phyloP scores from a whole-genome alignment of 768 basidiomycete species.

The Boletus barrowsii region DNA sequence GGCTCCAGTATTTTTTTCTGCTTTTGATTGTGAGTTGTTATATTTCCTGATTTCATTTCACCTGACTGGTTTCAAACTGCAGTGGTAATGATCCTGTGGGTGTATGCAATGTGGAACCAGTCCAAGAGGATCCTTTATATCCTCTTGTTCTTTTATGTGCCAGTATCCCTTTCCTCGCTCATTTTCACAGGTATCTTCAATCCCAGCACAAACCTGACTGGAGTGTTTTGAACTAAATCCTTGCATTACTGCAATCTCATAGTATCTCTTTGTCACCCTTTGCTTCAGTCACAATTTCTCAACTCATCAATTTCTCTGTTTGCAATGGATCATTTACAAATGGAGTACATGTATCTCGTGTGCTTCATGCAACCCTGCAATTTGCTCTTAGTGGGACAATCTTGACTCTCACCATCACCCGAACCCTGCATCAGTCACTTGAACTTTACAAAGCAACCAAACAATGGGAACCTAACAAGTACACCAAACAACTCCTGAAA shows the following conservation, averaged over 20 bases:
- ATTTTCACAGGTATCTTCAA: conserved; percentile 2
- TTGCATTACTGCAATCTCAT: neutral
- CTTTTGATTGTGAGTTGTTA: conserved; percentile 7
- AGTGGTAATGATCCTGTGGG: conserved; percentile 16
- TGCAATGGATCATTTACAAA: neutral
- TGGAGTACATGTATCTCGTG: neutral
- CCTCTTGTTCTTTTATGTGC: conserved; percentile 4
- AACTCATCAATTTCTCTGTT: neutral
- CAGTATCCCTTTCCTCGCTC: neutral
- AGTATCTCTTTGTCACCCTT: no score
- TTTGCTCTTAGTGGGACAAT: neutral
- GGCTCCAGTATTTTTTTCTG: conserved; percentile 2
- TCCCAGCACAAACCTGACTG: neutral
- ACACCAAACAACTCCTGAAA: neutral
- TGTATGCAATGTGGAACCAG: conserved; percentile 12
- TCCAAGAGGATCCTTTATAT: conserved; percentile 3
- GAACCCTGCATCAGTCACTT: neutral
- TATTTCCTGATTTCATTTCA: no score
- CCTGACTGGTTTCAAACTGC: neutral
- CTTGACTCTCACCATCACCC: neutral
- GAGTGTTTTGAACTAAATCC: neutral
- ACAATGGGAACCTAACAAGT: neutral
- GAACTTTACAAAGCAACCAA: conserved; percentile 1
- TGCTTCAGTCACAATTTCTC: neutral
- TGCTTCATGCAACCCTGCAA: neutral